phyloP scores from a whole-genome alignment of 2,329 filamentous ascomycete genomes.

The Cercospora brassicicola region DNA sequence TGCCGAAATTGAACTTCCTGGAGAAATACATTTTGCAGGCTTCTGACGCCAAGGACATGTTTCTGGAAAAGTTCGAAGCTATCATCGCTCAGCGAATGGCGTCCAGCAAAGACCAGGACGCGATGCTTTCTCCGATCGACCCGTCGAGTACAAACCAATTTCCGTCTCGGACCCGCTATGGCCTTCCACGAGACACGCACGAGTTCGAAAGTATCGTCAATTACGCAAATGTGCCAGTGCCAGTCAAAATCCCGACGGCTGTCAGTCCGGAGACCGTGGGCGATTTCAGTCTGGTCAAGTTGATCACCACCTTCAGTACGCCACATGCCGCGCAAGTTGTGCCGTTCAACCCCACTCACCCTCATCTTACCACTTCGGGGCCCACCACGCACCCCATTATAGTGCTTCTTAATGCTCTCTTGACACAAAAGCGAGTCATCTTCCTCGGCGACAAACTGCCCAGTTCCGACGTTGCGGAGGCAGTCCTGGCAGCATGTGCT shows the following conservation, averaged over 20 bases:
- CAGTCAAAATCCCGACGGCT: constrained; percentile 92
- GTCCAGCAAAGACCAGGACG: constrained; percentile 54
- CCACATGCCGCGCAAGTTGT: constrained; percentile 80
- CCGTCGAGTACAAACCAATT: constrained; percentile 46
- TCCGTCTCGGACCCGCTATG: constrained; percentile 59
- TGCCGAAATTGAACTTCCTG: constrained; percentile 80
- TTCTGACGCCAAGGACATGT: constrained; percentile 92
- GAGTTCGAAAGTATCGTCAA: constrained; percentile 95
- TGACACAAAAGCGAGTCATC: constrained; percentile 94
- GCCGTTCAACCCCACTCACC: constrained; percentile 74
- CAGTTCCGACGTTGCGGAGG: constrained; percentile 93
- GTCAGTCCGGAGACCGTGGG: constrained; percentile 94
- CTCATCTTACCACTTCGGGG: constrained; percentile 90
- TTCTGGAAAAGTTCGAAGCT: constrained; percentile 94
- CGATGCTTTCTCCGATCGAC: constrained; percentile 15
- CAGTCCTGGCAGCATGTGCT: constrained; percentile 95
- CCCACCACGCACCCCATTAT: constrained; percentile 90
- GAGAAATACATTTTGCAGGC: constrained; percentile 85
- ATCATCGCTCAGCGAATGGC: constrained; percentile 83
- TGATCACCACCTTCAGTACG: constrained; percentile 90
- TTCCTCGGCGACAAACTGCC: constrained; percentile 95
- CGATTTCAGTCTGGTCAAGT: constrained; percentile 94
- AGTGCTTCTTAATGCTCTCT: constrained; percentile 86
- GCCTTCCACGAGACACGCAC: constrained; percentile 87
- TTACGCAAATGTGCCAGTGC: constrained; percentile 95